These are phyloP conservation scores for Solanum corneliomulleri DNA, from an alignment of 257 asterid species.

Conservation along the genomic window DNA sequence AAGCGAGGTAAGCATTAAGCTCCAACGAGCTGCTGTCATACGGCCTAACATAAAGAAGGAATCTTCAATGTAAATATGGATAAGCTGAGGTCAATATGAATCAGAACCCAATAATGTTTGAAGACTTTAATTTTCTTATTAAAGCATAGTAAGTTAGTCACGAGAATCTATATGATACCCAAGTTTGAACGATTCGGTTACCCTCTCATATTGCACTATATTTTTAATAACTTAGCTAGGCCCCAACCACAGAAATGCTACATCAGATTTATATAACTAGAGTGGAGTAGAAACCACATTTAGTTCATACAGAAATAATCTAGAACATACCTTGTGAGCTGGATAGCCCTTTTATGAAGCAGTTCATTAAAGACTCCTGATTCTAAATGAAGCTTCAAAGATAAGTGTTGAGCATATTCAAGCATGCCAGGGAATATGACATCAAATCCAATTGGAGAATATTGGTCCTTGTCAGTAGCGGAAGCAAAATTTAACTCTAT, in stretches of 20 bases:
- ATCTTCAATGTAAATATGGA: background rate
- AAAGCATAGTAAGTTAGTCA: background rate
- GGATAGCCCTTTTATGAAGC: constrained; percentile 44
- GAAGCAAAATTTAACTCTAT: constrained; percentile 52
- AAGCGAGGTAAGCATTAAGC: constrained; percentile 48
- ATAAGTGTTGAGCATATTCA: constrained; percentile 46
- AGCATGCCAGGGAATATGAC: constrained; percentile 77
- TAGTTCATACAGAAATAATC: background rate
- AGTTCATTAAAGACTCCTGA: constrained; percentile 20
- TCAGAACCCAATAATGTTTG: background rate
- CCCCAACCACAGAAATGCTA: background rate
- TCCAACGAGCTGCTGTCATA: constrained; percentile 22
- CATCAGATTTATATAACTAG: background rate
- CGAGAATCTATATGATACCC: background rate
- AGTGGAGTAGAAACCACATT: background rate
- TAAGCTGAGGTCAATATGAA: background rate
- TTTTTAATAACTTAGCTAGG: background rate
- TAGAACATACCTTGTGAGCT: constrained; percentile 52
- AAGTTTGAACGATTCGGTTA: background rate
- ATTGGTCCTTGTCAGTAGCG: constrained; percentile 28
- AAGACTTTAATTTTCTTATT: background rate
- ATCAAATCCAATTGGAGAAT: constrained; percentile 71
- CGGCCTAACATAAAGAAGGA: constrained; percentile 21
- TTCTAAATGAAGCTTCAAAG: constrained; percentile 49
- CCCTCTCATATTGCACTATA: background rate